Evolutionary conservation across 2,329 filamentous ascomycete species (phyloP).

Genomic region (Microcera coccophila): DNA sequence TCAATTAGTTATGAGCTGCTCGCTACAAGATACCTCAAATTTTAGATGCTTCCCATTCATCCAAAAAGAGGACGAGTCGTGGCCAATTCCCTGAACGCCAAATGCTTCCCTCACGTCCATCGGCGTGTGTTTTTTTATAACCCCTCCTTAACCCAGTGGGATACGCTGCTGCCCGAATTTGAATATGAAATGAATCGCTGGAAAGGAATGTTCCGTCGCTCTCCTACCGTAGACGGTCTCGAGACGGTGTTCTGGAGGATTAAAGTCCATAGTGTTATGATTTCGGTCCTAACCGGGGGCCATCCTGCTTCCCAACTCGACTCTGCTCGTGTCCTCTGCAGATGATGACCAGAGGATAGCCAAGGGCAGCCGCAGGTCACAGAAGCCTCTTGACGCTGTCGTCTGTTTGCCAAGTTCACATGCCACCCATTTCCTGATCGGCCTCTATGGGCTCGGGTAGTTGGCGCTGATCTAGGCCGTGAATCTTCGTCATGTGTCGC

Average conservation of each 20-base stretch:
- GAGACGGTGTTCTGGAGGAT: too few species aligned
- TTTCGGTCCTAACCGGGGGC: too few species aligned
- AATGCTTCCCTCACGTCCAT: not conserved
- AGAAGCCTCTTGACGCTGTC: too few species aligned
- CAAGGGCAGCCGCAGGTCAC: too few species aligned
- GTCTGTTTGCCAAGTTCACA: slow-evolving; percentile 8
- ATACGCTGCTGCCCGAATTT: not conserved
- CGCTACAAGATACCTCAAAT: slow-evolving; percentile 1
- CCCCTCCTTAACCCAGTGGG: not conserved
- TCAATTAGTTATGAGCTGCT: not conserved
- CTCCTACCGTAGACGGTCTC: not conserved
- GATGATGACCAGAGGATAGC: too few species aligned
- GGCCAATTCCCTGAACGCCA: not conserved
- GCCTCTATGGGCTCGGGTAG: slow-evolving; percentile 42
- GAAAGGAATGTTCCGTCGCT: not conserved
- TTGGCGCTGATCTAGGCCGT: slow-evolving; percentile 40
- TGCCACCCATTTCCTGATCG: slow-evolving; percentile 32
- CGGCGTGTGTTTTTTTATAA: not conserved
- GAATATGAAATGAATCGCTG: not conserved
- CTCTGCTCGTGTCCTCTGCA: too few species aligned
- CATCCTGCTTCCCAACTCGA: too few species aligned
- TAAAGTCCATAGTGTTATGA: too few species aligned
- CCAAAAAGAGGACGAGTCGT: not conserved
- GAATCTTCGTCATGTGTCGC: slow-evolving; percentile 59
- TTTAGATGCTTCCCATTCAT: not conserved